phyloP scores from a whole-genome alignment of 169 alveolate species.

The Plasmodium chabaudi region DNA sequence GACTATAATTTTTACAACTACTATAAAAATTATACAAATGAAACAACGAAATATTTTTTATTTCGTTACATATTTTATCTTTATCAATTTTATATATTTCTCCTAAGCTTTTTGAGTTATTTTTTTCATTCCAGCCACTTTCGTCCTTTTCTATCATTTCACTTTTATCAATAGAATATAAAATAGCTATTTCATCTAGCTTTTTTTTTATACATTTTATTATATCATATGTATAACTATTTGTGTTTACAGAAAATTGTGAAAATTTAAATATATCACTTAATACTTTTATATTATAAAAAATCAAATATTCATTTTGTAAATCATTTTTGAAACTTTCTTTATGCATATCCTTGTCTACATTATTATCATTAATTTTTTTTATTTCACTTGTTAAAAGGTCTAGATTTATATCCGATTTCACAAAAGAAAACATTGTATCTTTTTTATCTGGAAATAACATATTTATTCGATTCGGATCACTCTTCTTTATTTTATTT shows the following conservation, averaged over 20 bases:
- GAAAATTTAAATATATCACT: slow-evolving; percentile 46
- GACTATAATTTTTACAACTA: slow-evolving; percentile 57
- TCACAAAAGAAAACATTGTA: not conserved
- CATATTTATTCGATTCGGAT: not conserved
- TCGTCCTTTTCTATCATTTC: not conserved
- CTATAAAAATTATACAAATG: slow-evolving; percentile 56
- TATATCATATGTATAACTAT: slow-evolving; percentile 48
- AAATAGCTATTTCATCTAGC: slow-evolving; percentile 30
- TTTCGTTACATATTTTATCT: not conserved
- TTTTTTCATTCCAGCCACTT: not conserved
- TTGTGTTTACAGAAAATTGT: slow-evolving; percentile 44
- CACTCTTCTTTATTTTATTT: not conserved
- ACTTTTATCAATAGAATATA: not conserved
- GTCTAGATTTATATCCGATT: not conserved
- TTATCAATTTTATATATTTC: not conserved
- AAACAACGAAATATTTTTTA: slow-evolving; percentile 33
- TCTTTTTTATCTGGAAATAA: not conserved
- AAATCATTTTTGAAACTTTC: not conserved
- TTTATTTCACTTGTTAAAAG: slow-evolving; percentile 37
- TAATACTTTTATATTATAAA: slow-evolving; percentile 38
- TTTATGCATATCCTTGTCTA: not conserved
- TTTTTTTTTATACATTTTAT: slow-evolving; percentile 44
- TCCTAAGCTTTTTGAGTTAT: not conserved
- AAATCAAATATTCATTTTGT: slow-evolving; percentile 27
- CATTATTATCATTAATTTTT: slow-evolving; percentile 2